These are phyloP conservation scores for Austroboletus niveus DNA, from an alignment of 1,284 basidiomycete genomes.

Conservation along the genomic window DNA sequence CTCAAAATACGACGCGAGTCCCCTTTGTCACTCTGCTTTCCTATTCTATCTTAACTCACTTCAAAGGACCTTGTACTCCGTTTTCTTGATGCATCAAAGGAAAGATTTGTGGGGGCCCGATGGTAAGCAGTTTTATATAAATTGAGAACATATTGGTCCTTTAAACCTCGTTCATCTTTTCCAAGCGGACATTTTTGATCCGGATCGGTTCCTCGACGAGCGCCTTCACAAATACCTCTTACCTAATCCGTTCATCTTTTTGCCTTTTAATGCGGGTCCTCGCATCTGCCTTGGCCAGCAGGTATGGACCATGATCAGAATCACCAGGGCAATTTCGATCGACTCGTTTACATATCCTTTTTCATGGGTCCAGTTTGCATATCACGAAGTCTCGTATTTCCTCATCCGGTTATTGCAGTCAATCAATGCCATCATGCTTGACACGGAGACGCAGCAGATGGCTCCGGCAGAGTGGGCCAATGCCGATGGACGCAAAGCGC, in stretches of 20 bases:
- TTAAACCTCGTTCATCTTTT: background rate
- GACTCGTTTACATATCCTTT: no score
- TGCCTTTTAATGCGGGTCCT: slow-evolving; percentile 50
- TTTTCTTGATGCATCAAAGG: slow-evolving; percentile 37
- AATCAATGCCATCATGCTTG: slow-evolving; percentile 34
- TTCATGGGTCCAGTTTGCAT: slow-evolving; percentile 35
- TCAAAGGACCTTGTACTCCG: slow-evolving; percentile 23
- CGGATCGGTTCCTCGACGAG: slow-evolving; percentile 49
- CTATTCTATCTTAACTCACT: background rate
- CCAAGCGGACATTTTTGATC: slow-evolving; percentile 45
- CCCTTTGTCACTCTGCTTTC: background rate
- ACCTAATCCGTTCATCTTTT: slow-evolving; percentile 42
- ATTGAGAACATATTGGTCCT: no score
- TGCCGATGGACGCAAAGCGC: slow-evolving; percentile 19
- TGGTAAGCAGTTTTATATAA: slow-evolving; percentile 16
- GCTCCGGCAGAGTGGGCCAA: slow-evolving; percentile 31
- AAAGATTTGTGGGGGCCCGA: slow-evolving; percentile 38
- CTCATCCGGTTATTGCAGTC: slow-evolving; percentile 39
- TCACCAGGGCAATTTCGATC: background rate
- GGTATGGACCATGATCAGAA: slow-evolving; percentile 15
- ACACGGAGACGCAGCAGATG: slow-evolving; percentile 25
- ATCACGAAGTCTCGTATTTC: slow-evolving; percentile 40
- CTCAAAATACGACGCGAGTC: slow-evolving; percentile 18
- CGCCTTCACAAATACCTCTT: slow-evolving; percentile 29
- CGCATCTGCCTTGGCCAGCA: slow-evolving; percentile 50